Base-by-base conservation (phyloP, 108 stramenopile species). In the Epipyxis sp. region DNA sequence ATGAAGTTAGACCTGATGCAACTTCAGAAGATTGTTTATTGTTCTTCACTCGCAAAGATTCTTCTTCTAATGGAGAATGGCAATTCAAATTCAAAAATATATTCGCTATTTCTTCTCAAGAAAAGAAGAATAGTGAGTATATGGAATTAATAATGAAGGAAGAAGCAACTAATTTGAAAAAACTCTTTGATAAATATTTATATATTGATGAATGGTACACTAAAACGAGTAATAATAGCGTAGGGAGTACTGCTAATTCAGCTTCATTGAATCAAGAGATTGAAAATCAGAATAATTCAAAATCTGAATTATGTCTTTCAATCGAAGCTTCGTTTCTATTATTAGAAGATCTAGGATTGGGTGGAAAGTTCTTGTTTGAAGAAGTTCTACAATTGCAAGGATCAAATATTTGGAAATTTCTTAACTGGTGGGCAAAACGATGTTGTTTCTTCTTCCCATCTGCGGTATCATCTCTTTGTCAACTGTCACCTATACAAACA, bases 331-430 rank as follows among this genome's bases (percentile, higher is more conserved):
- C 30, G 6, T 65, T 35, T 37, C 10, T 6, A 3, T 32, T 65
- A 32, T 32, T 65, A 29, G 61, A 65, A 37, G 61, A 65, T 32
- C 35, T 65, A 6, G 61, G 61, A 10, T 65, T 65, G 30, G 61
- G 61, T 3, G 61, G 61, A 3, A 16, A 16, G 61, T 65, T 29
- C 34, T 3, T 65, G 3, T 65, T 32, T 32, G 34, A 65, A 32
- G 61, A 65, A 37, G 34, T 65, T 3, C 30, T 16, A 10, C 61
- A 65, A 16, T 37, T 65, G 34, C 34, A 10, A 6, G 61, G 61
- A 29, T 3, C 6, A 10, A 6, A 3, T 3, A 35, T 65, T 3
- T 65, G 61, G 61, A 32, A 32, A 16, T 65, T 65, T 37, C 61
- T 65, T 16, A 16, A 65, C 6, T 65, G 61, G 61, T 65, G 61